Evolutionary conservation across 2,329 filamentous ascomycete species (phyloP).

Genomic region (Curvularia sp.): DNA sequence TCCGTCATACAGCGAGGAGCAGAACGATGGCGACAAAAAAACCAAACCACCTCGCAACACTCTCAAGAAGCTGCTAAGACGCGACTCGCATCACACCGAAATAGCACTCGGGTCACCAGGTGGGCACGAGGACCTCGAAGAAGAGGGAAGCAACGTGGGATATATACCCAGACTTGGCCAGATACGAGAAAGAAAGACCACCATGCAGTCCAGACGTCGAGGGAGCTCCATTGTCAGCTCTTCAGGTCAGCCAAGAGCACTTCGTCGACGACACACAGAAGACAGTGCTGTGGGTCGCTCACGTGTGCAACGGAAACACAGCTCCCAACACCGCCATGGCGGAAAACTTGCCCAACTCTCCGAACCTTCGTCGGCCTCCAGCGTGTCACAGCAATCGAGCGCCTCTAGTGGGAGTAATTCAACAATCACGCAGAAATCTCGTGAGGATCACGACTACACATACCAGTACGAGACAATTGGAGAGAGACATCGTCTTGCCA

Average conservation of each 20-base stretch:
- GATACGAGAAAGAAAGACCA: slow-evolving; percentile 51
- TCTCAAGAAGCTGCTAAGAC: slow-evolving; percentile 32
- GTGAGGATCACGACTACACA: slow-evolving; percentile 44
- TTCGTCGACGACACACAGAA: slow-evolving; percentile 31
- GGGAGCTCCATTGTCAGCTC: slow-evolving; percentile 35
- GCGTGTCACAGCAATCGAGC: slow-evolving; percentile 51
- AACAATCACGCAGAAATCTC: slow-evolving; percentile 55
- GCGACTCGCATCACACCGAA: slow-evolving; percentile 27
- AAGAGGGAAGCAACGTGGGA: slow-evolving; percentile 30
- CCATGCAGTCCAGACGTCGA: slow-evolving; percentile 28
- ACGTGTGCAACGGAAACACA: slow-evolving; percentile 43
- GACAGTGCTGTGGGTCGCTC: slow-evolving; percentile 37
- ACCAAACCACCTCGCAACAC: slow-evolving; percentile 29
- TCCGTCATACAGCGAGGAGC: slow-evolving; percentile 31
- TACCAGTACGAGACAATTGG: slow-evolving; percentile 31
- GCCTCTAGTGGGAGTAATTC: slow-evolving; percentile 56
- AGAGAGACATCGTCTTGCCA: slow-evolving; percentile 26
- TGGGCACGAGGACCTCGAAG: slow-evolving; percentile 26
- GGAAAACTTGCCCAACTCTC: slow-evolving; percentile 41
- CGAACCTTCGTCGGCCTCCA: slow-evolving; percentile 54
- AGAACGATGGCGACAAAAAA: slow-evolving; percentile 34
- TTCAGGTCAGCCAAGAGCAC: slow-evolving; percentile 21
- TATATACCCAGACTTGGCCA: slow-evolving; percentile 53
- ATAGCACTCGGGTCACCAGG: slow-evolving; percentile 18
- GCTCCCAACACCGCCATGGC: slow-evolving; percentile 45